Percentiles rank a stretch among this genome's conserved stretches.
These are phyloP conservation scores for Ichthyophonus hoferi DNA, from an alignment of 208 protist species.

Conservation along the genomic window DNA sequence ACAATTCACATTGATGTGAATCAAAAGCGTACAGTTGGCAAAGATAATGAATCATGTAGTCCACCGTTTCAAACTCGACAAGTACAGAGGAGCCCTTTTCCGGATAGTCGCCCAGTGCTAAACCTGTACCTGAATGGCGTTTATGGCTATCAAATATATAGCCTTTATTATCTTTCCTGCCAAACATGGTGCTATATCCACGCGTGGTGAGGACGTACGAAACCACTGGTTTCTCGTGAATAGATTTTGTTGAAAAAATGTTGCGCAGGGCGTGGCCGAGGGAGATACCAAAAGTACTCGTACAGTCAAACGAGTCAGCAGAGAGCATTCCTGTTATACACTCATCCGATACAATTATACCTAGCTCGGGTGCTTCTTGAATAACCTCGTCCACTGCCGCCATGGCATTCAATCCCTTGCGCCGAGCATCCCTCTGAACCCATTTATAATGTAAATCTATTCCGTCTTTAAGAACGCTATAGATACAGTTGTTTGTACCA, in stretches of 20 bases:
- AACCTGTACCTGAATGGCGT: neutral
- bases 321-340: neutral
- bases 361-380: neutral
- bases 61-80: neutral
- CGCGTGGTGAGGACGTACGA: neutral
- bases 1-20: neutral
- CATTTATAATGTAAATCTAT: neutral
- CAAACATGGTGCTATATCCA: neutral
- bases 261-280: neutral
- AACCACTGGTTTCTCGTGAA: neutral
- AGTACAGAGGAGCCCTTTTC: neutral
- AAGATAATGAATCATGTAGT: neutral
- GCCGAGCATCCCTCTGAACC: neutral
- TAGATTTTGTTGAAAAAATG: neutral
- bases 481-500: neutral
- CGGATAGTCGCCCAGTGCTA: neutral
- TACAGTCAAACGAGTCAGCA: neutral
- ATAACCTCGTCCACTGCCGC: neutral
- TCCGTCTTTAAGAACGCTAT: neutral
- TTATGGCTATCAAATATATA: neutral
- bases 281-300: neutral
- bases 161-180: neutral
- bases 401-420: neutral
- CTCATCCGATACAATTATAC: neutral
- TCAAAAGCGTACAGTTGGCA: neutral